Evolutionary conservation across 1,284 basidiomycete genomes (phyloP), one percentile per base, ranked within the genome.

Genomic region (Ceratobasidium papillatum): DNA sequence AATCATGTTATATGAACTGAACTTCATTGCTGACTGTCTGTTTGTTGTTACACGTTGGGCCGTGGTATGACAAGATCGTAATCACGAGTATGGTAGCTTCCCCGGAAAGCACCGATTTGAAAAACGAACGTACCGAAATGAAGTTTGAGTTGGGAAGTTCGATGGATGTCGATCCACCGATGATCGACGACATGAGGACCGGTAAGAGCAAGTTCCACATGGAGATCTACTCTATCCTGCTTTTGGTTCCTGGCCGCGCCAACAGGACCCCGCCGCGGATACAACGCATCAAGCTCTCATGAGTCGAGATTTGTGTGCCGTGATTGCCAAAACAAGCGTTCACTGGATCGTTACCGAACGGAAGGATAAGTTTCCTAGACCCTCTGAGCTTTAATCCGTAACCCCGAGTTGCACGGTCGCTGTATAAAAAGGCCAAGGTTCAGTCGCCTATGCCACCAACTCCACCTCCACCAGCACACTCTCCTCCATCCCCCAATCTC

Each of bases 151-250:
- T 58, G 36, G 38, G 66, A 45, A 34, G 19, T 22, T 56, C 54
- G 54, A 34, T 56, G 54, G 30, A 56, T 11, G 51, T 45, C 66
- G 66, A 58, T 58, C 66, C 32, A 58, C 52, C 66, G 65, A 68
- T 68, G 65, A 68, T 68, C 65, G 65, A 68, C 43, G 36, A 32
- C 51, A 68, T 54, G 17, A 32, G 47, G 22, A 30, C 43, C 7
- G 34, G 32, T 38, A 65, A n/a, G 11, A 25, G 11, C 32, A n/a
- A 19, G 8, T 17, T 43, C 38, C 51, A 41, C 51, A 68, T 56
- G 65, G 65, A 14, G n/a, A 27, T 54, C 25, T 54, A 30, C 51
- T 30, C 27, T 9, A 56, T 32, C 17, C 45, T 25, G 1, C 30
- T 32, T 34, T 34, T 5, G 30, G 54, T 56, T 56, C 54, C 66